Evolutionary conservation across 2,329 filamentous ascomycete species (phyloP).

Genomic region (Aspergillus sp.): DNA sequence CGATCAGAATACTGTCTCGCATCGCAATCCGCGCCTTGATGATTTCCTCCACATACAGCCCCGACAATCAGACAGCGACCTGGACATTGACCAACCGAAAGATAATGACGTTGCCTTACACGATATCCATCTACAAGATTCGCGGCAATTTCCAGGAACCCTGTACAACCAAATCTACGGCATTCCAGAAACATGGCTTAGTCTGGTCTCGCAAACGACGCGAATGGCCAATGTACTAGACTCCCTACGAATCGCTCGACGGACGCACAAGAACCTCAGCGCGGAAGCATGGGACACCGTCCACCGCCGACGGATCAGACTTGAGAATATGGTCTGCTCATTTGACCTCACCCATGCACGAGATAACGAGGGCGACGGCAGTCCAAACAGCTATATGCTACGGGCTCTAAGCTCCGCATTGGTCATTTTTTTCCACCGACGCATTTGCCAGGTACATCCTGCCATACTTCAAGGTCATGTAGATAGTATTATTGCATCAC

Average conservation of each 20-base stretch:
- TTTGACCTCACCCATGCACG: slow-evolving; percentile 13
- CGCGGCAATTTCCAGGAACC: slow-evolving; percentile 25
- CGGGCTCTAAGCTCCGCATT: slow-evolving; percentile 35
- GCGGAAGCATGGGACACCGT: slow-evolving; percentile 22
- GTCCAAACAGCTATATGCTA: slow-evolving; percentile 21
- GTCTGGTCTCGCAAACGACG: slow-evolving; percentile 39
- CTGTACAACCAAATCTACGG: slow-evolving; percentile 39
- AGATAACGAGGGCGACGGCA: not conserved
- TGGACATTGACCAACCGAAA: slow-evolving; percentile 34
- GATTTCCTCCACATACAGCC: slow-evolving; percentile 35
- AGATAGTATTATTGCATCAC: slow-evolving; percentile 25
- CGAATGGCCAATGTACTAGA: slow-evolving; percentile 35
- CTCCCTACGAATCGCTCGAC: slow-evolving; percentile 16
- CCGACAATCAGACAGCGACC: slow-evolving; percentile 29
- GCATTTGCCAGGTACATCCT: slow-evolving; percentile 34
- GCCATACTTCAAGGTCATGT: slow-evolving; percentile 35
- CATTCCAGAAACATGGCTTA: slow-evolving; percentile 40
- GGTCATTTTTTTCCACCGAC: slow-evolving; percentile 39
- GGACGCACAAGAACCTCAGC: slow-evolving; percentile 4
- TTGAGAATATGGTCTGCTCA: slow-evolving; percentile 31
- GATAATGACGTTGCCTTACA: slow-evolving; percentile 24
- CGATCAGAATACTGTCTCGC: slow-evolving; percentile 2
- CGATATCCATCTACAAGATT: slow-evolving; percentile 37
- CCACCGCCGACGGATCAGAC: slow-evolving; percentile 20
- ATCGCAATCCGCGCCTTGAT: slow-evolving; percentile 27